A percentile compares a stretch with the other conserved stretches of the same genome.
Conservation (phyloP, 345 rosid genomes). For the Acer yangbiense region DNA sequence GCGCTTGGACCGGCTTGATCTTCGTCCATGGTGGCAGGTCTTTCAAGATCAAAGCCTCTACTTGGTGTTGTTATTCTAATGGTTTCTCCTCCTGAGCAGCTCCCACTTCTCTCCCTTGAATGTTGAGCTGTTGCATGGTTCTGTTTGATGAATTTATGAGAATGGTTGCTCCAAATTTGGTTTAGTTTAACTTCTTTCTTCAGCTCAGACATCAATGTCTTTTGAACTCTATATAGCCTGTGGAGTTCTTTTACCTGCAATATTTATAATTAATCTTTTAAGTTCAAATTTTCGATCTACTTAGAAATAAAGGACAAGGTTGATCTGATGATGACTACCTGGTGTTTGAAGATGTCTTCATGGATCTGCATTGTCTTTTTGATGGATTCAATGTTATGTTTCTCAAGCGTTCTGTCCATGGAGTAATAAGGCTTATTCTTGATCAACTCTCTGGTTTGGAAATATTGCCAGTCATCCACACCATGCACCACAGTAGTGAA, state of each 20-base stretch:
- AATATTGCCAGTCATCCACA: slow-evolving; percentile 48
- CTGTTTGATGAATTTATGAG: slow-evolving; percentile 22
- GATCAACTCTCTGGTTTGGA: slow-evolving; percentile 28
- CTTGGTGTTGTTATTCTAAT: slow-evolving; percentile 18
- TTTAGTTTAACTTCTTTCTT: slow-evolving; percentile 47
- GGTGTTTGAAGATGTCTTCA: slow-evolving; percentile 71
- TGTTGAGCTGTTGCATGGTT: slow-evolving; percentile 21
- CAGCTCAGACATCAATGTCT: slow-evolving; percentile 60
- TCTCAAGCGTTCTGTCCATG: slow-evolving; percentile 52
- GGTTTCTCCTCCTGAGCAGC: slow-evolving; percentile 44
- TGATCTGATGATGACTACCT: slow-evolving; percentile 40
- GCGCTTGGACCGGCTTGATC: slow-evolving; percentile 36
- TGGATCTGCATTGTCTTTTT: slow-evolving; percentile 81
- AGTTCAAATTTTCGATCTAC: background rate
- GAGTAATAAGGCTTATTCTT: slow-evolving; percentile 23
- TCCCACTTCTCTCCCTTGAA: slow-evolving; percentile 55
- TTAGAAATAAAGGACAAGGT: too few relatives aligned
- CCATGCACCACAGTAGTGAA: slow-evolving; percentile 25
- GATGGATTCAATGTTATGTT: slow-evolving; percentile 55
- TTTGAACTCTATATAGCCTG: slow-evolving; percentile 69
- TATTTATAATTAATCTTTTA: background rate
- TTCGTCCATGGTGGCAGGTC: slow-evolving; percentile 32
- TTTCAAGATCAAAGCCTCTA: slow-evolving; percentile 49
- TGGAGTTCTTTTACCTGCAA: slow-evolving; percentile 88
- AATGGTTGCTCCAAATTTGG: slow-evolving; percentile 28